These are phyloP conservation scores for Citrus hindsii DNA, from an alignment of 345 rosid genomes.

Conservation along the genomic window DNA sequence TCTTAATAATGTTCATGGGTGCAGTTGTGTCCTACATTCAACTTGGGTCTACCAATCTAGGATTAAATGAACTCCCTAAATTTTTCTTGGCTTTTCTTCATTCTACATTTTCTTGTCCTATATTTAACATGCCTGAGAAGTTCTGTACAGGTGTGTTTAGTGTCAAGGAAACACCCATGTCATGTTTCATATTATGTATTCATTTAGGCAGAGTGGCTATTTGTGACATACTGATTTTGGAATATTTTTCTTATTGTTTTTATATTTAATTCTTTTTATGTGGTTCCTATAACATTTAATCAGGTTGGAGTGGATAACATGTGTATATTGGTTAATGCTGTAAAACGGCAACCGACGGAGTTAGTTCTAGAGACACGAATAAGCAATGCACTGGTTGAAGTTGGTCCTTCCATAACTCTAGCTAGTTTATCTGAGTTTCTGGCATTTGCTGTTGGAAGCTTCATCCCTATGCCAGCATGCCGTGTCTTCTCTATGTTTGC, in stretches of 20 bases:
- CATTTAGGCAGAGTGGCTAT: not conserved
- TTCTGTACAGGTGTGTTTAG: not conserved
- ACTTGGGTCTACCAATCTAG: not conserved
- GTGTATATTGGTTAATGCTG: slow-evolving; percentile 98
- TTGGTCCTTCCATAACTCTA: slow-evolving; percentile 94
- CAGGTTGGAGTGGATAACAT: slow-evolving; percentile 99
- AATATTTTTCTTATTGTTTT: not conserved
- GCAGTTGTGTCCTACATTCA: slow-evolving; percentile 3
- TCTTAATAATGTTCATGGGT: not conserved
- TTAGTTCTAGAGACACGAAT: slow-evolving; percentile 72
- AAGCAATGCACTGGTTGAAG: slow-evolving; percentile 95
- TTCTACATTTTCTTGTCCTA: not conserved
- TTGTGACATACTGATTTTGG: not conserved
- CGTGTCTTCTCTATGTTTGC: slow-evolving; percentile 98
- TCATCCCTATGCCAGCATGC: slow-evolving; percentile 96
- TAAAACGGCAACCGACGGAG: slow-evolving; percentile 74
- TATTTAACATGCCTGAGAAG: not conserved
- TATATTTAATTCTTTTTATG: not conserved
- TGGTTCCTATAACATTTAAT: slow-evolving; percentile 5
- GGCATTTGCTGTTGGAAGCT: slow-evolving; percentile 97
- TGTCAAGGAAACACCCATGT: not conserved
- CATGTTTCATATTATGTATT: not conserved
- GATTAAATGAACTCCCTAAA: not conserved
- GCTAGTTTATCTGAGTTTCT: slow-evolving; percentile 94
- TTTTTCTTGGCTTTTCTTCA: not conserved